Percentiles rank a stretch among this genome's conserved stretches.
phyloP scores from a whole-genome alignment of 2,329 filamentous ascomycete species.

The Pseudogymnoascus sp. region DNA sequence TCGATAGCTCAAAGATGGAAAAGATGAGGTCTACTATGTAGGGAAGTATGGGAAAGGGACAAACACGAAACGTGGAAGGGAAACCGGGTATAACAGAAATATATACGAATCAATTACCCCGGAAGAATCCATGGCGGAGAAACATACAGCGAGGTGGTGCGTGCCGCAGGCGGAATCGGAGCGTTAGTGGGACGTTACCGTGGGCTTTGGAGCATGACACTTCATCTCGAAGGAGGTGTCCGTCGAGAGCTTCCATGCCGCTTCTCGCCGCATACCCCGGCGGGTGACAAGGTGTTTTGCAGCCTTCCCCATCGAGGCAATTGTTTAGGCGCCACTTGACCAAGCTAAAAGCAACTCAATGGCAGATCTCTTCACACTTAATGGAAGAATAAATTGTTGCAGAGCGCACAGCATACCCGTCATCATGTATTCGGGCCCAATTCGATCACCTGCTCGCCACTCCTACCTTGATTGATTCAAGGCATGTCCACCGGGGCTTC shows the following conservation, averaged over 20 bases:
- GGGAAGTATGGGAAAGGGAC: background rate
- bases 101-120: background rate
- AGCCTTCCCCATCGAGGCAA: background rate
- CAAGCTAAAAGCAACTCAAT: background rate
- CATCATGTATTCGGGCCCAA: constrained; percentile 1
- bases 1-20: background rate
- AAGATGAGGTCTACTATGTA: background rate
- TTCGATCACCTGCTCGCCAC: background rate
- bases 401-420: background rate
- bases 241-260: background rate
- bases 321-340: background rate
- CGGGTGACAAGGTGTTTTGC: background rate
- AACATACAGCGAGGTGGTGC: constrained; percentile 3
- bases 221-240: background rate
- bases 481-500: background rate
- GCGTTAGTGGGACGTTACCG: background rate
- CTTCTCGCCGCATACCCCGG: background rate
- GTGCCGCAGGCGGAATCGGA: background rate
- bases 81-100: background rate
- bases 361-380: background rate
- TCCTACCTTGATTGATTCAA: background rate
- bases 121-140: background rate
- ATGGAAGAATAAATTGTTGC: background rate
- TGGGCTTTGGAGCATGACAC: background rate
- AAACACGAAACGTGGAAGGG: background rate